Conservation (phyloP, 208 protist species). For the Angomonas desouzai region DNA sequence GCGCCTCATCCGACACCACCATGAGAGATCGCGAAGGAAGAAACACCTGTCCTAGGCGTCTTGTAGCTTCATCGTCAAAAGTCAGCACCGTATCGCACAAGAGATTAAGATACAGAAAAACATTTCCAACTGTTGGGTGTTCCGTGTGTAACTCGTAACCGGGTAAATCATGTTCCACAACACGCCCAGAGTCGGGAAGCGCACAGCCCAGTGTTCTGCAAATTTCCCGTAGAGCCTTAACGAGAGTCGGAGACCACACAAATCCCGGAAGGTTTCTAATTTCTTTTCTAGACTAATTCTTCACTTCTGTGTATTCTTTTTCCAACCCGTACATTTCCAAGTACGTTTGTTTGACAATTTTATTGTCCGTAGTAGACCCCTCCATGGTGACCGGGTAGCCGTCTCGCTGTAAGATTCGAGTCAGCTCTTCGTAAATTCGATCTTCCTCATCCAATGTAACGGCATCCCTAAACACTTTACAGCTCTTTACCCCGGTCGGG, state of each 20-base stretch:
- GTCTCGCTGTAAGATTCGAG: conserved; percentile 52
- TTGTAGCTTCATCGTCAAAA: conserved; percentile 82
- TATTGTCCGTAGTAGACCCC: conserved; percentile 41
- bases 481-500: conserved; percentile 43
- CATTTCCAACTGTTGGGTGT: conserved; percentile 76
- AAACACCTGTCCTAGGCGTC: conserved; percentile 58
- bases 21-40: conserved; percentile 66
- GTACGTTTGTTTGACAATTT: conserved; percentile 74
- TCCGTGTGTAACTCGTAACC: conserved; percentile 87
- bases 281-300: conserved; percentile 65
- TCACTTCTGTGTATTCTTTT: conserved; percentile 74
- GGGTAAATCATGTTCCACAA: conserved; percentile 78
- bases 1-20: conserved; percentile 69
- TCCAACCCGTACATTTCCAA: conserved; percentile 74
- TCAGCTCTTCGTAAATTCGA: conserved; percentile 65
- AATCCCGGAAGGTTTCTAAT: conserved; percentile 63
- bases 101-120: conserved; percentile 77
- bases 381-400: conserved; percentile 53
- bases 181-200: conserved; percentile 72
- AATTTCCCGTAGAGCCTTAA: conserved; percentile 33
- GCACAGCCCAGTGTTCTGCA: conserved; percentile 28
- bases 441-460: conserved; percentile 61
- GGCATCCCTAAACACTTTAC: conserved; percentile 72
- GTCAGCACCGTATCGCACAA: conserved; percentile 71
- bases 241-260: conserved; percentile 73